Base-by-base conservation (phyloP, 345 rosid genomes). In the Salix brachista region DNA sequence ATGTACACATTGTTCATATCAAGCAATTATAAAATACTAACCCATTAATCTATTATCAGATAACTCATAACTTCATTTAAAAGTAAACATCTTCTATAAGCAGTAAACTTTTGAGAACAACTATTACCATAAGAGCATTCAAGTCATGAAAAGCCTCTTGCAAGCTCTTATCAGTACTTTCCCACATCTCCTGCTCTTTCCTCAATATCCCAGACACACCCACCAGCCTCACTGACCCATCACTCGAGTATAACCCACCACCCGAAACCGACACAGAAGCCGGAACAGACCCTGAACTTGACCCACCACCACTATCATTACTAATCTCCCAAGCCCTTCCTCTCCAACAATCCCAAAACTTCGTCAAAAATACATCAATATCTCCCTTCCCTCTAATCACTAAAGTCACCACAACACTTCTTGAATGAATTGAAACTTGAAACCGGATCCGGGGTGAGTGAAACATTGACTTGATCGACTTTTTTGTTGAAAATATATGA, bases 161-260 rank as follows among this genome's bases (percentile, higher is more conserved):
- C 86, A 93, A 86, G 86, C 91, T 91, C 92, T 91, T 96, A 68
- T 92, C 98, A 11, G 99, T 96, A 74, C 79, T 93, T 83, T 96
- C 97, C 98, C 99, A 96, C 75, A 80, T 87, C 79, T 96, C 94
- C 80, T 96, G 94, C 83, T 96, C 98, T 48, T 93, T 96, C 92
- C 97, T 90, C 71, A 96, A 42, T 41, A 96, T 92, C n/a, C 99
- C 97, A 25, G 97, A 86, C 14, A 96, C 89, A n/a, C 99, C 99
- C 26, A 89, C 94, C 93, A 96, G 84, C 87, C 97, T 89, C 86
- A 94, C 91, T 26, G 89, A 76, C 39, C 93, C 97, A 69, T 93
- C 98, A 68, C 85, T 92, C 34, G 89, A 88, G 54, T 91, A 93
- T 25, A 91, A 81, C 62, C 97, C 91, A 75, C 90, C 90, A 41